A percentile compares a stretch with the other conserved stretches of the same genome.
Conservation (phyloP, 2,329 filamentous ascomycete genomes). For the Colletotrichum chrysophilum region DNA sequence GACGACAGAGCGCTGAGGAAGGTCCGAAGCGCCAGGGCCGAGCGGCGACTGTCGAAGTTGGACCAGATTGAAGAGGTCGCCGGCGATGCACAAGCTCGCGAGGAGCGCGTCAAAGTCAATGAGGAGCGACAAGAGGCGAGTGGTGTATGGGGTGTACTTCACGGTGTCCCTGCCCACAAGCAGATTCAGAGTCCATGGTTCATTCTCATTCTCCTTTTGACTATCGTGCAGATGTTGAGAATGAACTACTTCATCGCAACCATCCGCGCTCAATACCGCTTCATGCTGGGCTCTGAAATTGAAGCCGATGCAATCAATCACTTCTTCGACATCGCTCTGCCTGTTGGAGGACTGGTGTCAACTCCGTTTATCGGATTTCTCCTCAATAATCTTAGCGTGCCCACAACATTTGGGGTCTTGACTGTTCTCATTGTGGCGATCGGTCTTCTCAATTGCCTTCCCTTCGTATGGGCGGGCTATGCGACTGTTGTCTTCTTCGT, state of each 20-base stretch:
- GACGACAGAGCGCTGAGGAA: slow-evolving; percentile 50
- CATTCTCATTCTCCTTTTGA: slow-evolving; percentile 72
- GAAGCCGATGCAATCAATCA: slow-evolving; percentile 39
- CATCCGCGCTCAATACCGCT: slow-evolving; percentile 72
- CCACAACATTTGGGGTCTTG: slow-evolving; percentile 62
- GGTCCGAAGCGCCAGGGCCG: slow-evolving; percentile 47
- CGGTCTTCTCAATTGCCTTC: slow-evolving; percentile 69
- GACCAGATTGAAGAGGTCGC: slow-evolving; percentile 69
- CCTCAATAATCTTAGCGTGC: slow-evolving; percentile 70
- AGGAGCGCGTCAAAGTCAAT: slow-evolving; percentile 58
- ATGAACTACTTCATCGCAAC: slow-evolving; percentile 78
- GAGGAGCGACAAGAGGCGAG: slow-evolving; percentile 63
- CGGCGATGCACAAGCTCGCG: slow-evolving; percentile 59
- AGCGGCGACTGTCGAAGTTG: slow-evolving; percentile 60
- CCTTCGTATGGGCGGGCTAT: slow-evolving; percentile 67
- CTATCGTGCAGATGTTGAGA: slow-evolving; percentile 60
- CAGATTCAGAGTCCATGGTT: slow-evolving; percentile 77
- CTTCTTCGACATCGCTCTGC: slow-evolving; percentile 57
- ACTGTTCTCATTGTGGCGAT: slow-evolving; percentile 65
- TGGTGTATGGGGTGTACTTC: slow-evolving; percentile 76
- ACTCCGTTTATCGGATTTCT: slow-evolving; percentile 76
- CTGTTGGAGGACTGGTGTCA: slow-evolving; percentile 70
- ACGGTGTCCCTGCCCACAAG: slow-evolving; percentile 64
- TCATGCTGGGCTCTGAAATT: slow-evolving; percentile 61
- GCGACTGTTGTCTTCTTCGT: slow-evolving; percentile 73